Percentiles rank a stretch among this genome's conserved stretches.
Conservation (phyloP, 768 basidiomycete genomes). For the Leccinum boreale region DNA sequence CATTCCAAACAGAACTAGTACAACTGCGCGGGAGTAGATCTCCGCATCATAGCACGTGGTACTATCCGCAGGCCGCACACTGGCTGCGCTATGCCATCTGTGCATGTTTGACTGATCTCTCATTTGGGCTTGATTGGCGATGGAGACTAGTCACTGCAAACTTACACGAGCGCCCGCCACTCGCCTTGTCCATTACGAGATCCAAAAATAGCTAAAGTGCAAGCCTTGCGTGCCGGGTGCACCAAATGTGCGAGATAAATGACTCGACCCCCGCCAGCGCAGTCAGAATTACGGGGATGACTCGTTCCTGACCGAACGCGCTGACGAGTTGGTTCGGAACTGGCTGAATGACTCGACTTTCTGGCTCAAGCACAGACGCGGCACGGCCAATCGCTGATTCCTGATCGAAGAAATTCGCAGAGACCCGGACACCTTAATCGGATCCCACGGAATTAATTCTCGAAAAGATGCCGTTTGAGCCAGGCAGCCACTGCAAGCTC, state of each 20-base stretch:
- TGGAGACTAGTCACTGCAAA: constrained; percentile 12
- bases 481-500: constrained; percentile 29
- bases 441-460: constrained; percentile 22
- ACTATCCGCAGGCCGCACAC: background rate
- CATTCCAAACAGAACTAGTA: constrained; percentile 10
- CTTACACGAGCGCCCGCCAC: constrained; percentile 5
- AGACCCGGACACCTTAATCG: constrained; percentile 12
- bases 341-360: constrained; percentile 10
- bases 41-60: constrained; percentile 18
- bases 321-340: constrained; percentile 15
- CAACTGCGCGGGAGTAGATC: constrained; percentile 15
- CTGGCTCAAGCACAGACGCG: constrained; percentile 18
- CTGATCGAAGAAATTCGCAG: constrained; percentile 14
- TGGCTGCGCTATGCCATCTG: constrained; percentile 6
- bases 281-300: constrained; percentile 3
- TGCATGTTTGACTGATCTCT: constrained; percentile 13
- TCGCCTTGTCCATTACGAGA: constrained; percentile 3
- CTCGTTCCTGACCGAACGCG: constrained; percentile 24
- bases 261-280: constrained; percentile 15
- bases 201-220: constrained; percentile 14
- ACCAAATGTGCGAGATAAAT: constrained; percentile 8
- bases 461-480: constrained; percentile 30
- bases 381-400: constrained; percentile 22
- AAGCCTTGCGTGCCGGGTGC: constrained; percentile 5
- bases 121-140: constrained; percentile 19